Conservation (phyloP, 2,329 filamentous ascomycete genomes). For the Diaporthe capsici region DNA sequence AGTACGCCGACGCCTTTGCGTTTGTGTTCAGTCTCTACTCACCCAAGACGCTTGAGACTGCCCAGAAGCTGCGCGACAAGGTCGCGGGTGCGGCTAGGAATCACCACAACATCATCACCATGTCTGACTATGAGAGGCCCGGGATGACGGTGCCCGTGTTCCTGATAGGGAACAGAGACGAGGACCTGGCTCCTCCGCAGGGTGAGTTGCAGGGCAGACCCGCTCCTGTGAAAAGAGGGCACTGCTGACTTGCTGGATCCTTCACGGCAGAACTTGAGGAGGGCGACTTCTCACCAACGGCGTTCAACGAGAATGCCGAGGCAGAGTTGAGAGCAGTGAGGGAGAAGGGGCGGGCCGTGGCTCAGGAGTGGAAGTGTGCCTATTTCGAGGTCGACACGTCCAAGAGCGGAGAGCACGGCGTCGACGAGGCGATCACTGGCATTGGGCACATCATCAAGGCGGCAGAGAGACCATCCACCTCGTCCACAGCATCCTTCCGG, state of each 20-base stretch:
- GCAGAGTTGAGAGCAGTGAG: slow-evolving; percentile 41
- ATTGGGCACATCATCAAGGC: slow-evolving; percentile 41
- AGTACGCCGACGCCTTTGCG: slow-evolving; percentile 42
- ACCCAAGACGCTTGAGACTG: slow-evolving; percentile 39
- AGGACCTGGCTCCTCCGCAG: slow-evolving; percentile 41
- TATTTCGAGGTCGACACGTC: slow-evolving; percentile 42
- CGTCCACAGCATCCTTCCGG: slow-evolving; percentile 41
- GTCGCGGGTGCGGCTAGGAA: slow-evolving; percentile 39
- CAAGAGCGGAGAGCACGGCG: slow-evolving; percentile 35
- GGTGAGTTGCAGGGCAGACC: slow-evolving; percentile 28
- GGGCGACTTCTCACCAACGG: slow-evolving; percentile 37
- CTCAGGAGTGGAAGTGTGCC: slow-evolving; percentile 40
- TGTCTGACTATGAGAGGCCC: slow-evolving; percentile 40
- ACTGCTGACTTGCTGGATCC: slow-evolving; percentile 15
- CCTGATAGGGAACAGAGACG: slow-evolving; percentile 41
- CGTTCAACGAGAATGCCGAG: slow-evolving; percentile 38
- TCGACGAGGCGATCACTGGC: slow-evolving; percentile 40
- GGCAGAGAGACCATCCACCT: slow-evolving; percentile 39
- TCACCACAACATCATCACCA: slow-evolving; percentile 42
- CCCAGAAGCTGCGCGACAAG: slow-evolving; percentile 40
- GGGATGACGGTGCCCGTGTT: slow-evolving; percentile 42
- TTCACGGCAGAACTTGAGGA: slow-evolving; percentile 34
- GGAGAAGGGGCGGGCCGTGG: slow-evolving; percentile 39
- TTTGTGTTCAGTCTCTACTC: slow-evolving; percentile 43
- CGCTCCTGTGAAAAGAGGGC: background rate